A percentile compares a stretch with the other conserved stretches of the same genome.
Evolutionary conservation across 345 rosid species (phyloP).

Genomic region (Euphorbia tirucalli): DNA sequence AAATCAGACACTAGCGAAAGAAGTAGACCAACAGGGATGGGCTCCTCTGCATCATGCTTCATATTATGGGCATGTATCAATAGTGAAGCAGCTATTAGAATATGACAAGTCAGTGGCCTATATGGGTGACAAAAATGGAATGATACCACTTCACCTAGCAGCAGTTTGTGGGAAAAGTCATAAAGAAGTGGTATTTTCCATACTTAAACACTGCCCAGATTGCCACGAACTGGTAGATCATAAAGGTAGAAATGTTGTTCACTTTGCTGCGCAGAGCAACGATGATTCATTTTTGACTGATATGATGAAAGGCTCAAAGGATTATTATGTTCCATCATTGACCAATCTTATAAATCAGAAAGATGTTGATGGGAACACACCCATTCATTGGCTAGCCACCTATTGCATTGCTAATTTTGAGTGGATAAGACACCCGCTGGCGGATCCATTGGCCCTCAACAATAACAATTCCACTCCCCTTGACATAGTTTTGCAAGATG

Average conservation of each 20-base stretch:
- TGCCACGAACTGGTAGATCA: constrained; percentile 18
- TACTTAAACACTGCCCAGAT: constrained; percentile 1
- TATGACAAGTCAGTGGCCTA: neutral
- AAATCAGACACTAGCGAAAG: neutral
- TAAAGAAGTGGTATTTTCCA: neutral
- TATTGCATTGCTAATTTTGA: neutral
- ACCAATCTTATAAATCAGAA: constrained; percentile 11
- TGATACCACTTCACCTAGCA: constrained; percentile 15
- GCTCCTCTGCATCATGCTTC: constrained; percentile 24
- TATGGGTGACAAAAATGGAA: neutral
- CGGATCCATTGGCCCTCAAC: constrained; percentile 9
- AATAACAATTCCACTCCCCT: neutral
- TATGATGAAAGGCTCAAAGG: too few relatives aligned
- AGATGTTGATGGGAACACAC: constrained; percentile 15
- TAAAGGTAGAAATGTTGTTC: constrained; percentile 13
- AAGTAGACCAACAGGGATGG: constrained; percentile 22
- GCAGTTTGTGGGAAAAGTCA: neutral
- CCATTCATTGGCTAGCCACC: constrained; percentile 7
- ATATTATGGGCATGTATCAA: neutral
- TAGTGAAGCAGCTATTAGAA: constrained; percentile 1
- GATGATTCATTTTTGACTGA: neutral
- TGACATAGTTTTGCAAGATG: neutral
- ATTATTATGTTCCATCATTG: neutral
- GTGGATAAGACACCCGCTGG: neutral
- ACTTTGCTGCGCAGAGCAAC: constrained; percentile 7